phyloP scores from a whole-genome alignment of 1,284 basidiomycete species.

The Neotropicomus parvogracilis region DNA sequence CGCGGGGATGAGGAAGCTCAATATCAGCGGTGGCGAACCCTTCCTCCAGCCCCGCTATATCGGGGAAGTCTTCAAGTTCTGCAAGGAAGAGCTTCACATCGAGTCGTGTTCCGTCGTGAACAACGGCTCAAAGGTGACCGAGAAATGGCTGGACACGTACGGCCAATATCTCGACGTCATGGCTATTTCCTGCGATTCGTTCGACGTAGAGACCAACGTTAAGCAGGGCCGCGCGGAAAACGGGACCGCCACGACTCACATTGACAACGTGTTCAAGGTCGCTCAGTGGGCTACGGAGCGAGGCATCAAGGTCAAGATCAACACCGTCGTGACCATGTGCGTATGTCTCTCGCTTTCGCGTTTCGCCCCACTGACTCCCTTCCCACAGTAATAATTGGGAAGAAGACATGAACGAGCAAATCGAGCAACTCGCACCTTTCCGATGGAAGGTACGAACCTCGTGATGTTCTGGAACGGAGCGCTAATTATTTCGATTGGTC shows the following conservation, averaged over 20 bases:
- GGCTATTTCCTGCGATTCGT: constrained; percentile 42
- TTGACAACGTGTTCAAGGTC: constrained; percentile 35
- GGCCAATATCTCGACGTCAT: constrained; percentile 41
- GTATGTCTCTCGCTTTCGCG: background rate
- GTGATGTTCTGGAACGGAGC: too few relatives aligned
- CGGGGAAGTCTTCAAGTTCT: constrained; percentile 40
- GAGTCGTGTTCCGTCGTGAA: constrained; percentile 41
- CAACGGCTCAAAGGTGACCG: constrained; percentile 42
- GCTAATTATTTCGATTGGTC: background rate
- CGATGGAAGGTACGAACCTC: constrained; percentile 23
- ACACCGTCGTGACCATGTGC: constrained; percentile 36
- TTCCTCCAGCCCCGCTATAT: constrained; percentile 39
- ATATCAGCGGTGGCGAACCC: constrained; percentile 43
- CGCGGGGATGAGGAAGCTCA: constrained; percentile 42
- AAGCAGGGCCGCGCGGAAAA: constrained; percentile 35
- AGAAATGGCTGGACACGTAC: constrained; percentile 40
- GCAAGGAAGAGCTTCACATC: constrained; percentile 39
- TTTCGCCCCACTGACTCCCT: too few relatives aligned
- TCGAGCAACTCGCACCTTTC: constrained; percentile 24
- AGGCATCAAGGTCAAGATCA: constrained; percentile 40
- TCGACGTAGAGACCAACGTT: constrained; percentile 37
- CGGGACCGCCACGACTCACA: constrained; percentile 30
- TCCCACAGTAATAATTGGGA: constrained; percentile 36
- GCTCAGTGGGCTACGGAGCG: constrained; percentile 35
- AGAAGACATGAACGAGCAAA: constrained; percentile 30